phyloP scores from a whole-genome alignment of 1,284 basidiomycete species.

The Leccinum fallax region DNA sequence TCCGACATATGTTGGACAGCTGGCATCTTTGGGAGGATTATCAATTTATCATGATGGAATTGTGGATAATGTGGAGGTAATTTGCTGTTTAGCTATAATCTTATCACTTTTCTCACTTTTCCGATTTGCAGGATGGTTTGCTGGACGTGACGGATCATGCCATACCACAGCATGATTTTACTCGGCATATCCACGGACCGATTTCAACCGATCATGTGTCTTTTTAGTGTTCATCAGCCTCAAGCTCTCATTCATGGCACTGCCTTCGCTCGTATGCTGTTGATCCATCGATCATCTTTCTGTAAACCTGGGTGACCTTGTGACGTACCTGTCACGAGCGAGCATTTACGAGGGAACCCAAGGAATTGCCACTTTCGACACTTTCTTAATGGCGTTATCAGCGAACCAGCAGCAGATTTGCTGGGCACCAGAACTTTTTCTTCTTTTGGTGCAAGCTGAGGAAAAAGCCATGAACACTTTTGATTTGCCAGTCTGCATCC shows the following conservation, averaged over 20 bases:
- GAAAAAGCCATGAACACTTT: constrained; percentile 1
- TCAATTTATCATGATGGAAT: too few species aligned
- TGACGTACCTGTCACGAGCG: constrained; percentile 23
- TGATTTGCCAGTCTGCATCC: background rate
- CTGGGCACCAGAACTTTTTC: constrained; percentile 4
- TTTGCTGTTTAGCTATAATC: constrained; percentile 16
- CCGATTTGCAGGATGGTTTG: constrained; percentile 15
- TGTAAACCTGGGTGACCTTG: constrained; percentile 7
- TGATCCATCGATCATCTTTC: constrained; percentile 15
- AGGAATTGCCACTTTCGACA: constrained; percentile 6
- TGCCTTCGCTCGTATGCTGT: constrained; percentile 17
- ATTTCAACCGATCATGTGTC: constrained; percentile 1
- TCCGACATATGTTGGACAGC: too few species aligned
- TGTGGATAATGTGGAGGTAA: too few species aligned
- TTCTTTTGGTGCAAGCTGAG: background rate
- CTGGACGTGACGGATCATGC: constrained; percentile 23
- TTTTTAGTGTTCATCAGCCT: constrained; percentile 1
- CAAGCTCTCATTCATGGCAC: constrained; percentile 9
- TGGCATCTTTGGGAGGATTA: too few species aligned
- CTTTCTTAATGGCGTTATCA: constrained; percentile 30
- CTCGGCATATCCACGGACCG: constrained; percentile 11
- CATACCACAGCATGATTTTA: constrained; percentile 4
- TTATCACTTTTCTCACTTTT: constrained; percentile 17
- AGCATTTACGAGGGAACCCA: constrained; percentile 18
- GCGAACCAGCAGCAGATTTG: constrained; percentile 14